Base-by-base conservation (phyloP, 805 yeast species). In the Maudiozyma saulgeensis region DNA sequence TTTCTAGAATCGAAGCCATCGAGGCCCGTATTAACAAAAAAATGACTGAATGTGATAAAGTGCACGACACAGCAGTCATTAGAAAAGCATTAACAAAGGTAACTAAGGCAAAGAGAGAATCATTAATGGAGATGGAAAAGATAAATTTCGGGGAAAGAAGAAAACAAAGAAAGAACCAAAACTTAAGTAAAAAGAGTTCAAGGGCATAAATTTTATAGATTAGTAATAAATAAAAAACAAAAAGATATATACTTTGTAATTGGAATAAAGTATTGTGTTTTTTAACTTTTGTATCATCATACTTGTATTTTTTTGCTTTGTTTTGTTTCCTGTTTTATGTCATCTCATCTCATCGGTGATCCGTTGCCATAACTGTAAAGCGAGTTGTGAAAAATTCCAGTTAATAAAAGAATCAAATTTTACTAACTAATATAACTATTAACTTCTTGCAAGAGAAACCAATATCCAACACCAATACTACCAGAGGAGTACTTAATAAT, bases 101-200 rank as follows among this genome's bases (percentile, higher is more conserved):
- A 1, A 81, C 90, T 34, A 78, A 76, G 35, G 97, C 98, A 18
- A 88, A 87, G 69, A 77, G 96, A 56, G 96, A 90, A 64, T 86
- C 96, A 2, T 64, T 84, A 48, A 80, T 91, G 86, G 96, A 87
- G 38, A 89, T 93, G 96, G 97, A 91, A 53, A 79, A 78, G 53
- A 96, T 87, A 53, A 78, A 80, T 19, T 91, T 90, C 64, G 96
- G 97, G 12, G 95, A 87, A 58, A 76, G 76, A 56, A 74, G 72
- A 54, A 74, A 71, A 58, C 76, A 70, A 41, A 79, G 80, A 55
- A 77, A 73, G 59, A 67, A 62, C 25, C 68, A 64, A 46, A 52
- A 62, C 37, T 76, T 52, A 49, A 43, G 49, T 41, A 47, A 49
- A 26, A 64, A 61, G 45, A 53, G 60, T 45, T 49, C 50, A 3